phyloP scores from a whole-genome alignment of 2,329 filamentous ascomycete species.

The Hypocrella siamensis region DNA sequence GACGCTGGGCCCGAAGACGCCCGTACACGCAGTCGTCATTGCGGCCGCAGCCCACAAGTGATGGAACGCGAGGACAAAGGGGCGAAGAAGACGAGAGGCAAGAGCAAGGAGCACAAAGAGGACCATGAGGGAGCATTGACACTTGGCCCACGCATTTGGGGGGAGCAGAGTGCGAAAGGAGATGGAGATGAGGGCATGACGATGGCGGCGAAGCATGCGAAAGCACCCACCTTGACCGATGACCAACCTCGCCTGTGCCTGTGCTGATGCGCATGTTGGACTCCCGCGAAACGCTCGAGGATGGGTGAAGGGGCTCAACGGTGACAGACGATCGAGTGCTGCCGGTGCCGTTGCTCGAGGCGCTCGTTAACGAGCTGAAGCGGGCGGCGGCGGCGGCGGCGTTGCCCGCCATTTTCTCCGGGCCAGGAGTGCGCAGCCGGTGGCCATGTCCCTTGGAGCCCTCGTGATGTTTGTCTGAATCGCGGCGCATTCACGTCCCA shows the following conservation, averaged over 20 bases:
- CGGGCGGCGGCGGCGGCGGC: slow-evolving; percentile 42
- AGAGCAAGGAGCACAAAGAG: no score
- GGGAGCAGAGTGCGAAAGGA: no score
- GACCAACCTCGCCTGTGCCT: slow-evolving; percentile 27
- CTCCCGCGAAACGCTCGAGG: slow-evolving; percentile 9
- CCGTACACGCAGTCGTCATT: no score
- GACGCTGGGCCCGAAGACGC: no score
- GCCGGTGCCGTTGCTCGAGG: slow-evolving; percentile 40
- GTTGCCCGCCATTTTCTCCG: slow-evolving; percentile 50
- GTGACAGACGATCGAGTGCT: slow-evolving; percentile 54
- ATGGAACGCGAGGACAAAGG: no score
- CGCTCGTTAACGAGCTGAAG: slow-evolving; percentile 29
- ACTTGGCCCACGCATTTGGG: no score
- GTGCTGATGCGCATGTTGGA: slow-evolving; percentile 14
- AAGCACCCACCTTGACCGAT: slow-evolving; percentile 19
- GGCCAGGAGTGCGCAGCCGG: slow-evolving; percentile 15
- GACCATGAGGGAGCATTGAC: no score
- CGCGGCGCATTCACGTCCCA: slow-evolving; percentile 17
- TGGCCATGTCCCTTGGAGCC: slow-evolving; percentile 15
- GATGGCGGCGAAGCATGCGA: not conserved
- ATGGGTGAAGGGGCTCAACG: slow-evolving; percentile 29
- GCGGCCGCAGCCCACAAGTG: no score
- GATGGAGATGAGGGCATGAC: not conserved
- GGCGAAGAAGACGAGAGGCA: no score
- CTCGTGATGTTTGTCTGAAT: slow-evolving; percentile 7